These are phyloP conservation scores for Actinomortierella ambigua DNA, from an alignment of 371 early-diverging fungal genomes.

Conservation along the genomic window DNA sequence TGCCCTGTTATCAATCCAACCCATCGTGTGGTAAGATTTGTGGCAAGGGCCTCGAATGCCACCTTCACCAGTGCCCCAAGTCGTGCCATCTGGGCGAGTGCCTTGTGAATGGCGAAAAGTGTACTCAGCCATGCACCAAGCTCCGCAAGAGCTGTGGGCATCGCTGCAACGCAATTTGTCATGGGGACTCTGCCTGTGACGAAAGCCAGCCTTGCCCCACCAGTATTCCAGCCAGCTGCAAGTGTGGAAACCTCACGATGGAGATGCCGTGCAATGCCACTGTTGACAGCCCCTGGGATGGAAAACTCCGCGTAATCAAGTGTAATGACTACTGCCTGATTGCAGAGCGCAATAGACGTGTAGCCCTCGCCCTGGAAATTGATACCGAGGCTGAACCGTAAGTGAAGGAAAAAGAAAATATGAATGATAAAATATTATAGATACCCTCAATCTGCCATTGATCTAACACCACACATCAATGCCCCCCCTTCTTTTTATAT, in stretches of 20 bases:
- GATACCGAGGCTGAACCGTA: constrained; percentile 13
- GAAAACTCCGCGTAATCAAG: constrained; percentile 51
- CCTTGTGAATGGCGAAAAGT: constrained; percentile 49
- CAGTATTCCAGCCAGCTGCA: constrained; percentile 62
- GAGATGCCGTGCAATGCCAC: constrained; percentile 68
- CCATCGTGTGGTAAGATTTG: constrained; percentile 77
- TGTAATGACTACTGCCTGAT: constrained; percentile 79
- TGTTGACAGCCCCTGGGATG: constrained; percentile 46
- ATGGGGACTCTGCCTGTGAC: constrained; percentile 67
- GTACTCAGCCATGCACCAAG: constrained; percentile 66
- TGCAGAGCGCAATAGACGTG: constrained; percentile 70
- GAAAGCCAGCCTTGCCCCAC: constrained; percentile 62
- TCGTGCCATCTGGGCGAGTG: constrained; percentile 80
- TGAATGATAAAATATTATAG: no score
- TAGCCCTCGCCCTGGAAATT: constrained; percentile 74
- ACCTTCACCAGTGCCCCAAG: constrained; percentile 71
- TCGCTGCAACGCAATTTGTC: constrained; percentile 67
- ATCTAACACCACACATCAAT: no score
- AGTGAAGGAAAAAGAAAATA: neutral
- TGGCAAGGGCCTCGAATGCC: constrained; percentile 65
- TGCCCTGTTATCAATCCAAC: constrained; percentile 69
- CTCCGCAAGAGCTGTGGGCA: constrained; percentile 73
- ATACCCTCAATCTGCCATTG: no score
- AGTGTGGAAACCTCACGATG: constrained; percentile 69
- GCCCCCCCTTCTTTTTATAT: no score